A percentile compares a stretch with the other conserved stretches of the same genome.
These are phyloP conservation scores for Diplotaxis tenuifolia DNA, from an alignment of 345 rosid species.

Conservation along the genomic window DNA sequence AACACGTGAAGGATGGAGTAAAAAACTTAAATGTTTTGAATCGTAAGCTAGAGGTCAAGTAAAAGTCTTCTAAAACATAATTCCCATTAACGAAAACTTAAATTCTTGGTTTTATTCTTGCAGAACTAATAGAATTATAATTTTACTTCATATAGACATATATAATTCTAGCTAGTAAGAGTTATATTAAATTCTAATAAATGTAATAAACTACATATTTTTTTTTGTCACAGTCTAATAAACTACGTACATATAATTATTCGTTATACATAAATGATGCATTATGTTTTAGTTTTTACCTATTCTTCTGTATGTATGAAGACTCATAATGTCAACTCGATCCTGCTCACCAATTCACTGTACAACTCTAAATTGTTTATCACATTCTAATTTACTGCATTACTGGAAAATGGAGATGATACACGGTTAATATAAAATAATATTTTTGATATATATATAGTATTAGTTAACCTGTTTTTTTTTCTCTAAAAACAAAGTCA, in stretches of 20 bases:
- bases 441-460: not conserved
- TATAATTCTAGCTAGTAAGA: no score
- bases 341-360: not conserved
- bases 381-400: not conserved
- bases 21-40: not conserved
- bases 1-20: conserved; percentile 15
- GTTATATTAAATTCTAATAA: no score
- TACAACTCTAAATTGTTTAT: no score
- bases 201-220: no score
- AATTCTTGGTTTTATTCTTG: not conserved
- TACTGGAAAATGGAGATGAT: not conserved
- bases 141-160: no score
- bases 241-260: not conserved
- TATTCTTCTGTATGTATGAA: not conserved
- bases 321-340: not conserved
- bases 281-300: not conserved
- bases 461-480: not conserved
- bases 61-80: not conserved
- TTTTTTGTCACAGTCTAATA: no score
- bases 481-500: not conserved
- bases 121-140: no score
- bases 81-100: not conserved
- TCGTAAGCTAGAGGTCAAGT: not conserved
- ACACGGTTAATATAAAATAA: not conserved
- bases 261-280: not conserved